phyloP scores from a whole-genome alignment of 31 red algal species.

The Pterothamnion heteromorphum region DNA sequence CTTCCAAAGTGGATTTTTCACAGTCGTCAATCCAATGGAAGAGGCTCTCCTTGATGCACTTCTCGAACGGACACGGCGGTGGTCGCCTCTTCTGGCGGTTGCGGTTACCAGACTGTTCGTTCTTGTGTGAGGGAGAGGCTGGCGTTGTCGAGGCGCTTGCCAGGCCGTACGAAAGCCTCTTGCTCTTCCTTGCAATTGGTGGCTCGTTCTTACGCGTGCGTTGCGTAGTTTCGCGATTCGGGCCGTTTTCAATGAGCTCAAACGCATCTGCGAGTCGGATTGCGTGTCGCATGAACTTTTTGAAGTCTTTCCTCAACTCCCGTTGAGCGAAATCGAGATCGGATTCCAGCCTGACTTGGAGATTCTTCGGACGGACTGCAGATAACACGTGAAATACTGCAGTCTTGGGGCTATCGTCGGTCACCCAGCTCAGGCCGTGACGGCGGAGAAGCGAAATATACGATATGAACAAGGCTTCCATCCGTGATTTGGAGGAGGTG shows the following conservation, averaged over 20 bases:
- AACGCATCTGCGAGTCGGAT: slow-evolving; percentile 17
- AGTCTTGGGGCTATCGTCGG: neutral
- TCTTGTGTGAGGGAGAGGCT: too few species aligned
- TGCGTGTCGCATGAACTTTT: slow-evolving; percentile 19
- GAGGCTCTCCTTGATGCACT: neutral
- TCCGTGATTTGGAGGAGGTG: neutral
- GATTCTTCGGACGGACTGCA: neutral
- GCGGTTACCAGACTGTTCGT: neutral
- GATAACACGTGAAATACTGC: slow-evolving; percentile 8
- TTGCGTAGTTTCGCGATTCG: neutral
- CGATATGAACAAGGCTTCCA: neutral
- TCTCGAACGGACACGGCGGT: slow-evolving; percentile 3
- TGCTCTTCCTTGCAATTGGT: too few species aligned
- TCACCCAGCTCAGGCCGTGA: slow-evolving; percentile 3
- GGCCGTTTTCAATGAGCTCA: neutral
- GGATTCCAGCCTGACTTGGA: neutral
- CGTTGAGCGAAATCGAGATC: slow-evolving; percentile 13
- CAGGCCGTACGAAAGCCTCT: too few species aligned
- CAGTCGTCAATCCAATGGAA: slow-evolving; percentile 38
- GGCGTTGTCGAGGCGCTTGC: too few species aligned
- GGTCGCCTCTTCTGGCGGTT: neutral
- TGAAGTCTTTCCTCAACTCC: slow-evolving; percentile 14
- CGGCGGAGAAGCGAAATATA: neutral
- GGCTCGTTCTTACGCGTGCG: neutral
- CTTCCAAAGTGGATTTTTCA: neutral